A percentile compares a stretch with the other conserved stretches of the same genome.
These are phyloP conservation scores for Rhododendron henanense DNA, from an alignment of 148 eudicot genomes.

Conservation along the genomic window DNA sequence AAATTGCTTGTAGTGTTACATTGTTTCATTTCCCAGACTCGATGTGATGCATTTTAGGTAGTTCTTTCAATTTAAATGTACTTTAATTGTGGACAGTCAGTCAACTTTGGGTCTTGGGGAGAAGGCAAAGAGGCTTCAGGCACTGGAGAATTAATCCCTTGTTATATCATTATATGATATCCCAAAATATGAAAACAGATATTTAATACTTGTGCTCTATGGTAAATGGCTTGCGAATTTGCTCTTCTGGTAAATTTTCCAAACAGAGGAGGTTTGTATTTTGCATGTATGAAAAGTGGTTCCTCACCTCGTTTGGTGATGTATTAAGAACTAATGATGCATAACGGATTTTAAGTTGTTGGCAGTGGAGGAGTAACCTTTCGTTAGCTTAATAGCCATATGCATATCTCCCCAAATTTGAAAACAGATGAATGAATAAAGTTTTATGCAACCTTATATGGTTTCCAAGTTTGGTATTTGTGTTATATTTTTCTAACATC, in stretches of 20 bases:
- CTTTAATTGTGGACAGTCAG: neutral
- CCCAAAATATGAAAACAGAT: neutral
- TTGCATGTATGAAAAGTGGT: neutral
- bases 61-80: neutral
- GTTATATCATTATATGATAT: neutral
- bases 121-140: neutral
- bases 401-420: neutral
- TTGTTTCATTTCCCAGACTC: neutral
- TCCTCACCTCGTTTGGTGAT: neutral
- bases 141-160: neutral
- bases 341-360: neutral
- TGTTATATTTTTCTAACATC: neutral
- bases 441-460: neutral
- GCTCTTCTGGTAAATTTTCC: neutral
- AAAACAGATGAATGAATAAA: neutral
- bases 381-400: neutral
- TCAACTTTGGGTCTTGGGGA: neutral
- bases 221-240: neutral
- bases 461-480: neutral
- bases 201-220: neutral
- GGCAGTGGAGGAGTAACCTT: neutral
- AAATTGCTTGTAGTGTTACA: neutral
- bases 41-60: neutral
- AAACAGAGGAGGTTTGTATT: neutral
- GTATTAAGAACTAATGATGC: neutral